These are phyloP conservation scores for Sporothrix inflata DNA, from an alignment of 2,329 filamentous ascomycete genomes.

Conservation along the genomic window DNA sequence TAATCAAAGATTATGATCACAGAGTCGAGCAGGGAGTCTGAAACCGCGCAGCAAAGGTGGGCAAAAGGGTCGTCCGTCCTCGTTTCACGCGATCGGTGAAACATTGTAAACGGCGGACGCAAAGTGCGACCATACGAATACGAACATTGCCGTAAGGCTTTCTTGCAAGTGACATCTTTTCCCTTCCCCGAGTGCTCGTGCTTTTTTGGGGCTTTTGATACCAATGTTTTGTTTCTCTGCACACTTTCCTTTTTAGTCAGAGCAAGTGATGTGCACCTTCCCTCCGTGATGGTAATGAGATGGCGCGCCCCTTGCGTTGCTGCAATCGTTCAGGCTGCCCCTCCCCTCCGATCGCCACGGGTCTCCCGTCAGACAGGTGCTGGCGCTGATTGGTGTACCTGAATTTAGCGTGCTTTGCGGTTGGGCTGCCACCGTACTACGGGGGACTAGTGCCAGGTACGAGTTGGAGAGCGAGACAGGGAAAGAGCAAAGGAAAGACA, in stretches of 20 bases:
- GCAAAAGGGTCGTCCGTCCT: constrained; percentile 2
- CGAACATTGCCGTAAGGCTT: background rate
- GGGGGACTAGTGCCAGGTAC: constrained; percentile 21
- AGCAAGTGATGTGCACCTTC: constrained; percentile 1
- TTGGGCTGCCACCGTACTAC: background rate
- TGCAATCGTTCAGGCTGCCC: constrained; percentile 6
- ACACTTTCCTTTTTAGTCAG: background rate
- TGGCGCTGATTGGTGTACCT: constrained; percentile 31
- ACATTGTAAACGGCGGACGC: constrained; percentile 9
- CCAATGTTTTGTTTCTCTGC: background rate
- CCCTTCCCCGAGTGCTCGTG: background rate
- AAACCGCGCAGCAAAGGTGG: constrained; percentile 8
- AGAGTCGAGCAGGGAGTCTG: constrained; percentile 9
- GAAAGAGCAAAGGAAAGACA: constrained; percentile 9
- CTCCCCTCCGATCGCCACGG: constrained; percentile 3
- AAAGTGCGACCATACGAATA: constrained; percentile 1
- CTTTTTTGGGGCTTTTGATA: background rate
- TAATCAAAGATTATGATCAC: constrained; percentile 11
- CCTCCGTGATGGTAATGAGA: constrained; percentile 9
- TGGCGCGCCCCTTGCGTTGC: constrained; percentile 12
- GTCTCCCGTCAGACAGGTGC: background rate
- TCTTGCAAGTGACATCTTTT: background rate
- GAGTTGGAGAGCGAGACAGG: background rate
- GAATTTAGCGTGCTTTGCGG: constrained; percentile 27
- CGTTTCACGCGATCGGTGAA: constrained; percentile 23